Base-by-base conservation (phyloP, 1,284 basidiomycete genomes). In the Ganoderma boninense region DNA sequence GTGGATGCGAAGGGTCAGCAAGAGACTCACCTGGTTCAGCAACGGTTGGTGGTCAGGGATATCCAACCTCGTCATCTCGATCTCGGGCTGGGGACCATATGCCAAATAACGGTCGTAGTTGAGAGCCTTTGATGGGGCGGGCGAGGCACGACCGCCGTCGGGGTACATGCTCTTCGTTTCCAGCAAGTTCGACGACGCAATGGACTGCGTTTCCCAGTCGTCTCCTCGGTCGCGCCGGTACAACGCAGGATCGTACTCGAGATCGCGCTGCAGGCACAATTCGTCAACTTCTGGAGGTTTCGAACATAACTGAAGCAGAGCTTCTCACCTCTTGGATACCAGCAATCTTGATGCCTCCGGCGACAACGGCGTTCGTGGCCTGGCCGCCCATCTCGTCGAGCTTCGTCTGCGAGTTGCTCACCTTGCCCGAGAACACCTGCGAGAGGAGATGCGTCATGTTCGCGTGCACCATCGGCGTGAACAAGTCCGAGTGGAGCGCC, bases 381-480 rank as follows among this genome's bases (percentile, higher is more conserved):
- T 91, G 89, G 7, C 92, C 92, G 44, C 91, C 92, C 77, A 92
- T 92, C 77, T 94, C 93, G 66, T 89, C 85, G 77, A 95, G 77
- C 76, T 89, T 89, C 26, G 92, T 84, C 72, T 90, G 85, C 59
- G 90, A 87, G 54, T 82, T 86, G 20, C 83, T 88, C 69, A 95
- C 87, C 77, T 90, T 91, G 73, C 95, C 94, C 60, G 85, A 82
- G 79, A 94, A 95, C 40, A 95, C 91, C 72, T 95, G 88, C 49
- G 84, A 80, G 23, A 96, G 84, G 32, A 96, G 82, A 8, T 87
- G 89, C 86, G 95, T 92, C 89, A 95, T 92, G 79, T 91, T 92
- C 72, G 93, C 92, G 77, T 96, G 95, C 52, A 96, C 82, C 94
- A 95, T 95, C 0, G 94, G 95, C 16, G 94, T 95, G 82, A 94